Evolutionary conservation across 78 protist genomes (phyloP).

Genomic region (Speleostelium caveatum): DNA sequence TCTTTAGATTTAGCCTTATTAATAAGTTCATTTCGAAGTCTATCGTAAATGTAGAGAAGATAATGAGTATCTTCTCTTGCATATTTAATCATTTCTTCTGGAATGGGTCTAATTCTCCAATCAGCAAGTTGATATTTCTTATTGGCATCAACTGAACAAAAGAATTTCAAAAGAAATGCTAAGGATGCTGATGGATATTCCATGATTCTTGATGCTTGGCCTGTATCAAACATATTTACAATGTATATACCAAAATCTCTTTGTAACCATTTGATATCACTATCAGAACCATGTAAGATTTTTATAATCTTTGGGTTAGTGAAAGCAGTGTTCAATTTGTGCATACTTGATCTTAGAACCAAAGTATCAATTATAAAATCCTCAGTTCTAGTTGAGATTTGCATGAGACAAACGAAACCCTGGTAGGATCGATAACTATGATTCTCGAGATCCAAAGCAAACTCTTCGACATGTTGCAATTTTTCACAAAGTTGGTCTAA

Average conservation of each 20-base stretch:
- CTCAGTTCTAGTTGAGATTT: constrained; percentile 90
- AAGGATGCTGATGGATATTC: constrained; percentile 79
- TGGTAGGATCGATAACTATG: constrained; percentile 93
- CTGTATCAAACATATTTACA: constrained; percentile 99
- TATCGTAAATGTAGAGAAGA: constrained; percentile 93
- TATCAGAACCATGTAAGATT: constrained; percentile 95
- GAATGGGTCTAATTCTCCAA: constrained; percentile 97
- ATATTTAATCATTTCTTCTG: constrained; percentile 94
- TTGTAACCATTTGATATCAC: constrained; percentile 96
- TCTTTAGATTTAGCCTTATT: neutral
- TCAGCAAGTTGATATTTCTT: constrained; percentile 97
- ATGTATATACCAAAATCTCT: constrained; percentile 97
- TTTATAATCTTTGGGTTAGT: constrained; percentile 93
- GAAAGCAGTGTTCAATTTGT: constrained; percentile 74
- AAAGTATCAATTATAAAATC: constrained; percentile 97
- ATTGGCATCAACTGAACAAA: constrained; percentile 88
- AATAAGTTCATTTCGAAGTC: constrained; percentile 39
- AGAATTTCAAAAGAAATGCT: constrained; percentile 85
- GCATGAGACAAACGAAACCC: constrained; percentile 98
- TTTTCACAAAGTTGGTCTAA: constrained; percentile 51
- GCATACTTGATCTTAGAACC: constrained; percentile 84
- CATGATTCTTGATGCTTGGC: constrained; percentile 92
- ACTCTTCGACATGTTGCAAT: constrained; percentile 53
- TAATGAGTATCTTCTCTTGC: constrained; percentile 99
- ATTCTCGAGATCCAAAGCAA: constrained; percentile 96